Evolutionary conservation across 352 stramenopile genomes (phyloP), one percentile per base, ranked within the genome.

Genomic region (Phytophthora sojae): DNA sequence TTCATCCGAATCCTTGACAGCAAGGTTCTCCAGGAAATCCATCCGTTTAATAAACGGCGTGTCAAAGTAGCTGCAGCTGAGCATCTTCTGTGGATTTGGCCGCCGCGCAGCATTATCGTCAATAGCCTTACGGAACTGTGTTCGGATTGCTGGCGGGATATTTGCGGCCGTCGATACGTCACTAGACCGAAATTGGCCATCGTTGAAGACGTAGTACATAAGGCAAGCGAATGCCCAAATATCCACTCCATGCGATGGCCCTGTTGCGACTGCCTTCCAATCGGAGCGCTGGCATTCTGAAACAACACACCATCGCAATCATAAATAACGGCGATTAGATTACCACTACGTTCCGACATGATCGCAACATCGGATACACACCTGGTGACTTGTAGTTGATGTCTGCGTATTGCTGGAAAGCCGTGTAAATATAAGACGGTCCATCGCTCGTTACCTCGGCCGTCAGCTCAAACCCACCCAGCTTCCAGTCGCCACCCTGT

Each of bases 401-500:
- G 76, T 96, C 77, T 64, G 80, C 73, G 77, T 88, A 91, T 89
- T 98, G 78, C 88, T 97, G 83, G 51, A 91, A 93, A 5, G 81
- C 64, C 47, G 88, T 95, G 70, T 89, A 95, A 23, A 90, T 78
- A 54, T 88, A 89, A 6, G 86, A 91, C 66, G 94, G 78, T 25
- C 92, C 93, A 60, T 95, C 86, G 19, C 61, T 81, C 2, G 89
- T 96, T 58, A 97, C 70, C 59, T 96, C 89, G 4, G 90, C 95
- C 17, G 96, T 93, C 17, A 98, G 64, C 61, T 96, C 93, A 61
- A 99, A 98, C 9, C 96, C 96, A 29, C 87, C 96, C 17, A 99
- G 83, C 67, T 99, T 99, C 85, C 97, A 98, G 81, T 99, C 97
- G 53, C 97, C 97, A 50, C 91, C 92, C 69, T 91, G 67, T 35